Percentiles rank a stretch among this genome's conserved stretches.
phyloP scores from a whole-genome alignment of 345 rosid species.

The Aquilaria yunnanensis region DNA sequence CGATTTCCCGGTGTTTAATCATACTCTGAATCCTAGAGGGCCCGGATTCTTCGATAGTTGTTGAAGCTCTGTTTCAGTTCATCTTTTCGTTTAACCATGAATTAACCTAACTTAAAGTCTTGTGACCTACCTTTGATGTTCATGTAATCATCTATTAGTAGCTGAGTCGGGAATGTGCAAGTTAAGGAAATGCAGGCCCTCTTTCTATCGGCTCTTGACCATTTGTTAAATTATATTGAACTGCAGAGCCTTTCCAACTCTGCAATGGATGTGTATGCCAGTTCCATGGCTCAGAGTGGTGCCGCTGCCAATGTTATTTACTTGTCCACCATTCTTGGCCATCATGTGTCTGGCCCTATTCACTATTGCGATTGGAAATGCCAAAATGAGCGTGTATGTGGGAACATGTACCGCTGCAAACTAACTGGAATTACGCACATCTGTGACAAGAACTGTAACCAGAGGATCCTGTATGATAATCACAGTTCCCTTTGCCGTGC shows the following conservation, averaged over 20 bases:
- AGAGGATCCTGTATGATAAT: conserved; percentile 94
- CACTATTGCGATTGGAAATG: conserved; percentile 98
- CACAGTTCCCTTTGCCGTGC: conserved; percentile 91
- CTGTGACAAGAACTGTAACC: conserved; percentile 99
- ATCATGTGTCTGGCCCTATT: conserved; percentile 53
- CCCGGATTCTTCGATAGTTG: no score
- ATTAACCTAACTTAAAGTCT: no score
- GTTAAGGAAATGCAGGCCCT: conserved; percentile 6
- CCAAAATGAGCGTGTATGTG: conserved; percentile 76
- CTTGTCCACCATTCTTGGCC: conserved; percentile 86
- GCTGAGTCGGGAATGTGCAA: neutral
- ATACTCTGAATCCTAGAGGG: no score
- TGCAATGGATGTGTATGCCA: conserved; percentile 82
- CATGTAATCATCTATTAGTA: neutral
- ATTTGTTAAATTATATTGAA: conserved; percentile 32
- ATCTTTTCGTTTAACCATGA: no score
- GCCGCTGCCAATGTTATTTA: conserved; percentile 79
- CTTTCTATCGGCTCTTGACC: conserved; percentile 22
- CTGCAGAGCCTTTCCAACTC: conserved; percentile 8
- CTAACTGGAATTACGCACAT: conserved; percentile 89
- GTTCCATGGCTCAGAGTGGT: conserved; percentile 36
- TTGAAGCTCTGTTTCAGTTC: no score
- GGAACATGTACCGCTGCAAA: conserved; percentile 92
- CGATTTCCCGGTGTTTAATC: no score
- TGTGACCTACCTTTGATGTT: neutral